Percentiles rank a stretch among this genome's conserved stretches.
These are phyloP conservation scores for Ceratonia siliqua DNA, from an alignment of 306 rosid species.

Conservation along the genomic window DNA sequence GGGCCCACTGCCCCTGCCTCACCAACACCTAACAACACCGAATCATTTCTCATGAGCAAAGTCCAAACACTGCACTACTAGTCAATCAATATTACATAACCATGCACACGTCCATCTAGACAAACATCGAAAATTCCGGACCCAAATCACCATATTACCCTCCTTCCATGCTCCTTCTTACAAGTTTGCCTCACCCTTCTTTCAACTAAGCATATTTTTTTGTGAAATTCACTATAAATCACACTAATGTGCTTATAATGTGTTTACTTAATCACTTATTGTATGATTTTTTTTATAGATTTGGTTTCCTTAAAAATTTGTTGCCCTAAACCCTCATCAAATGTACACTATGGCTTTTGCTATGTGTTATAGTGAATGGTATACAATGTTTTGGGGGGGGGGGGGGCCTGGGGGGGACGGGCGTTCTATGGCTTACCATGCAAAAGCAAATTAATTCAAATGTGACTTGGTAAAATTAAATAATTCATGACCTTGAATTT, in stretches of 20 bases:
- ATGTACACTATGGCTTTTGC: not conserved
- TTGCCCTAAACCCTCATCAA: too few species aligned
- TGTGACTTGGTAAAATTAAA: not conserved
- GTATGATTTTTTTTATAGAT: too few species aligned
- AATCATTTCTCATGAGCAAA: conserved; percentile 22
- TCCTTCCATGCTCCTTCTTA: not conserved
- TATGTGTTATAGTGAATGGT: not conserved
- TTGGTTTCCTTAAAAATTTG: too few species aligned
- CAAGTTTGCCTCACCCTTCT: not conserved
- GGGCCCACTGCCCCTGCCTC: conserved; percentile 39
- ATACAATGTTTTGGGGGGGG: too few species aligned
- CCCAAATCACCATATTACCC: conserved; percentile 10
- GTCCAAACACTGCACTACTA: not conserved
- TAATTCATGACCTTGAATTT: conserved; percentile 54
- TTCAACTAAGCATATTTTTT: not conserved
- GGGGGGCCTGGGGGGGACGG: not conserved
- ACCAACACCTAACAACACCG: conserved; percentile 48
- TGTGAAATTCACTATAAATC: too few species aligned
- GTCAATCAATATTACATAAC: conserved; percentile 32
- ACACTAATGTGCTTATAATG: too few species aligned
- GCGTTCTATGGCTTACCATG: conserved; percentile 12
- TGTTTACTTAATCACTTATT: too few species aligned
- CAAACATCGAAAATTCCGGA: not conserved
- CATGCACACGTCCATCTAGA: conserved; percentile 80
- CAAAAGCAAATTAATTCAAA: not conserved